These are phyloP conservation scores for Linnemannia schmuckeri DNA, from an alignment of 192 early-diverging fungal species.

Conservation along the genomic window DNA sequence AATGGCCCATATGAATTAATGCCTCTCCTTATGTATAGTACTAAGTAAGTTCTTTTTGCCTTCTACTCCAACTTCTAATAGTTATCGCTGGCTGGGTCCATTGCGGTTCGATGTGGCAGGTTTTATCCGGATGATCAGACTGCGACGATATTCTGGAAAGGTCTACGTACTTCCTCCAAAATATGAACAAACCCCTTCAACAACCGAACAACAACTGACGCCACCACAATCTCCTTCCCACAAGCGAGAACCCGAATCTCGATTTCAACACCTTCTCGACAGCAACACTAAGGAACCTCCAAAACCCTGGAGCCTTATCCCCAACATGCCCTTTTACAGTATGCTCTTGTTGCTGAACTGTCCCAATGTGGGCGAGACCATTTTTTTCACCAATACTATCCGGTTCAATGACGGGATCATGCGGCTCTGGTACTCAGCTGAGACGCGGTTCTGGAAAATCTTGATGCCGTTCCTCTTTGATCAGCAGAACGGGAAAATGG, in stretches of 20 bases:
- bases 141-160: conserved; percentile 50
- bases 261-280: conserved; percentile 8
- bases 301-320: conserved; percentile 32
- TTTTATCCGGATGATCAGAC: conserved; percentile 37
- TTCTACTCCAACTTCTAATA: not conserved
- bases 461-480: conserved; percentile 44
- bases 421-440: conserved; percentile 44
- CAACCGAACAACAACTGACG: not conserved
- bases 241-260: not conserved
- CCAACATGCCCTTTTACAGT: conserved; percentile 43
- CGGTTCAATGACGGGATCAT: conserved; percentile 52
- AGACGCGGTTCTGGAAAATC: conserved; percentile 35
- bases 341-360: conserved; percentile 27
- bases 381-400: conserved; percentile 32
- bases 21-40: not conserved
- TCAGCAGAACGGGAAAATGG: conserved; percentile 33
- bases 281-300: conserved; percentile 8
- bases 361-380: conserved; percentile 17
- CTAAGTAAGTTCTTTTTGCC: not conserved
- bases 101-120: conserved; percentile 52
- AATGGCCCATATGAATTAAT: not conserved
- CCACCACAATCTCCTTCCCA: conserved; percentile 5
- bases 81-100: conserved; percentile 51
- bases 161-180: conserved; percentile 43
- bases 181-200: not conserved